Percentiles rank a stretch among this genome's conserved stretches.
Conservation (phyloP, 306 rosid genomes). For the Coriaria nepalensis region DNA sequence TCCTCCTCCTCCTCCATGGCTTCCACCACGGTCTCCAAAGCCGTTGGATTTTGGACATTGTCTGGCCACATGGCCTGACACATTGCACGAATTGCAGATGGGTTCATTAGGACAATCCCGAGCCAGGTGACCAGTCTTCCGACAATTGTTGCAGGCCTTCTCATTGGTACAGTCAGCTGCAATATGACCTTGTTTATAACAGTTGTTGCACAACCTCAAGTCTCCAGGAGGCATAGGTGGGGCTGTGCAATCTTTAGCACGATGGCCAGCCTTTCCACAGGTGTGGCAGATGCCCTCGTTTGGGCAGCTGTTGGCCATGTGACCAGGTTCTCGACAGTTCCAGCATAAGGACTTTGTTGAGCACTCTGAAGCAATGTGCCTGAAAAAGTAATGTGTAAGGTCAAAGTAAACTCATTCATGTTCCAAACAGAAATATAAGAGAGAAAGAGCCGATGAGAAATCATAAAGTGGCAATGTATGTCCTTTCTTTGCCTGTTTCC, state of each 20-base stretch:
- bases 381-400: constrained; percentile 14
- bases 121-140: constrained; percentile 96
- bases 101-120: constrained; percentile 96
- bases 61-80: constrained; percentile 88
- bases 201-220: constrained; percentile 87
- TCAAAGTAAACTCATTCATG: too few relatives aligned
- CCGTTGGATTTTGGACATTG: constrained; percentile 66
- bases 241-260: constrained; percentile 83
- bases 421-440: neutral
- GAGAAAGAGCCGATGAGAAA: neutral
- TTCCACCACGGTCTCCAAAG: constrained; percentile 41
- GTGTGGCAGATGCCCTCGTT: constrained; percentile 98
- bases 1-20: constrained; percentile 21
- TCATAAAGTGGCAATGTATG: neutral
- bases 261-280: constrained; percentile 93
- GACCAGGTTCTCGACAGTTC: constrained; percentile 97
- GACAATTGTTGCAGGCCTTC: constrained; percentile 97
- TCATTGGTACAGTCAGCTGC: constrained; percentile 94
- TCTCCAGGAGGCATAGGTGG: constrained; percentile 86
- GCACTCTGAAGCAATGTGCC: constrained; percentile 98
- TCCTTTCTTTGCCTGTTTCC: too few relatives aligned
- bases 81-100: constrained; percentile 84
- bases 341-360: constrained; percentile 87
- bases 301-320: constrained; percentile 85
- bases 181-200: constrained; percentile 95